These are phyloP conservation scores for Coemansia sp. DNA, from an alignment of 192 early-diverging fungal species.

Conservation along the genomic window DNA sequence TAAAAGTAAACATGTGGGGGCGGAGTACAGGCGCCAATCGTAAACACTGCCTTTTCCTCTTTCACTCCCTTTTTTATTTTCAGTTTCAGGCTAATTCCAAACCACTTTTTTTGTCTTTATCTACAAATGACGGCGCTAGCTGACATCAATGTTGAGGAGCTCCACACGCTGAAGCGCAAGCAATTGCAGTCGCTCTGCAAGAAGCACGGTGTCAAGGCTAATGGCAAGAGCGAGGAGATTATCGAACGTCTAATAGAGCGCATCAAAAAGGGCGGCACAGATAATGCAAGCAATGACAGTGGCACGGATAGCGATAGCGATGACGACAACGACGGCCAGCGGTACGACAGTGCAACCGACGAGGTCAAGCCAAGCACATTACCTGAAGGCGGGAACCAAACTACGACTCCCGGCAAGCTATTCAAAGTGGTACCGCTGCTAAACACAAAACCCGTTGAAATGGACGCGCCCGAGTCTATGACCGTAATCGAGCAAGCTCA, in stretches of 20 bases:
- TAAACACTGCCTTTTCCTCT: constrained; percentile 4
- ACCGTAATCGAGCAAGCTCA: constrained; percentile 1
- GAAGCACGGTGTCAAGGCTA: constrained; percentile 44
- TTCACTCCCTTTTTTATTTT: neutral
- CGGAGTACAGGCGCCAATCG: neutral
- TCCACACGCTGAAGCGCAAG: constrained; percentile 40
- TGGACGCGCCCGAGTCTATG: constrained; percentile 20
- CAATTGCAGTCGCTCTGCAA: constrained; percentile 51
- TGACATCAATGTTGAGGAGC: constrained; percentile 28
- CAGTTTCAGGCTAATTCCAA: neutral
- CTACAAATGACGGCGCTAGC: constrained; percentile 8
- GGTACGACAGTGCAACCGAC: neutral
- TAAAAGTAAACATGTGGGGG: constrained; percentile 12
- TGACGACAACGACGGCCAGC: neutral
- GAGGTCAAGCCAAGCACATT: neutral
- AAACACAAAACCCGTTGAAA: constrained; percentile 3
- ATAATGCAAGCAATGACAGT: neutral
- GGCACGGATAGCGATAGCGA: constrained; percentile 13
- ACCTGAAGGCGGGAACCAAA: neutral
- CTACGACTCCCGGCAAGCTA: constrained; percentile 9
- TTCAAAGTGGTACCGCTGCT: constrained; percentile 19
- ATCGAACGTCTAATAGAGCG: constrained; percentile 24
- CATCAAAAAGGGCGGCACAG: constrained; percentile 1
- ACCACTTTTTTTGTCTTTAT: neutral
- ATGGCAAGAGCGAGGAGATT: constrained; percentile 46